These are phyloP conservation scores for Xenosphaeropsis pyriputrescens DNA, from an alignment of 2,329 filamentous ascomycete species.

Conservation along the genomic window DNA sequence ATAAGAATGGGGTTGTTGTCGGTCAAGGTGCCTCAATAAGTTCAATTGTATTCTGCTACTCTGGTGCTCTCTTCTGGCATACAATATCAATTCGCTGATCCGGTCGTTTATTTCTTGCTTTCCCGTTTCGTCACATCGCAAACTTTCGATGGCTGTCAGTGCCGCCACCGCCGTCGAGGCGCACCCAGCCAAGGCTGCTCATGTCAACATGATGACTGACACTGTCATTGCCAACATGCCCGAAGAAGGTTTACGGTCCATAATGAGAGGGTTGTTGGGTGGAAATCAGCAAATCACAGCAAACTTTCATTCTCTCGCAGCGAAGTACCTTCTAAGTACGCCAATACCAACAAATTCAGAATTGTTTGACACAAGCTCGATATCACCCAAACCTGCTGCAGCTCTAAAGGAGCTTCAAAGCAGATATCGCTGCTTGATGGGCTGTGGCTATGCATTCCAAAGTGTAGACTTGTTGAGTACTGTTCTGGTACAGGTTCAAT, in stretches of 20 bases:
- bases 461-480: constrained; percentile 9
- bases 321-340: constrained; percentile 10
- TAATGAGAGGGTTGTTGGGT: constrained; percentile 19
- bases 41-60: no score
- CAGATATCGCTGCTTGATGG: constrained; percentile 17
- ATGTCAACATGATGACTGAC: constrained; percentile 32
- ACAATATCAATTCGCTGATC: no score
- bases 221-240: constrained; percentile 27
- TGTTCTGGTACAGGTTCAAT: constrained; percentile 6
- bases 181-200: constrained; percentile 10
- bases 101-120: no score
- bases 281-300: constrained; percentile 17
- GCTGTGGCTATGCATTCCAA: constrained; percentile 18
- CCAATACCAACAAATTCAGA: no score
- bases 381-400: constrained; percentile 7
- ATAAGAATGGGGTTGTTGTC: no score
- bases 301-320: constrained; percentile 18
- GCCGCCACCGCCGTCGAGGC: no score
- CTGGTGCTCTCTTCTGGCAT: no score
- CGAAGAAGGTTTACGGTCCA: constrained; percentile 21
- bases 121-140: no score
- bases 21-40: no score
- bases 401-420: constrained; percentile 8
- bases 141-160: no score
- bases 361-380: no score